A percentile compares a stretch with the other conserved stretches of the same genome.
Evolutionary conservation across 1,139 yeast species (phyloP).

Genomic region (Blastobotrys indianensis): DNA sequence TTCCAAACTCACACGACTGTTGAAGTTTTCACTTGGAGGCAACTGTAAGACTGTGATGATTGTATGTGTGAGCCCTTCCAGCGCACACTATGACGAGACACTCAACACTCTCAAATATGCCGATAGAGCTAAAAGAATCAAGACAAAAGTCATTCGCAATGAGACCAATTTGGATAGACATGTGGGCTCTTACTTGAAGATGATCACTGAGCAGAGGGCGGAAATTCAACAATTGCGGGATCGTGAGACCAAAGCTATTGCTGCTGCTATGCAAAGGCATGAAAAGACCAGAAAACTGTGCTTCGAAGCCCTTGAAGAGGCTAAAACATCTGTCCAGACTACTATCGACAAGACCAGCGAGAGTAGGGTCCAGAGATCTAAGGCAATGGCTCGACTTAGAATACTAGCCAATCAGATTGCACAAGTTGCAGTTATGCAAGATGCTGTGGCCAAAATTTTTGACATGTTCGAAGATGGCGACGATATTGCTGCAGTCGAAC

Average conservation of each 20-base stretch:
- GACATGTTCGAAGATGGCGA: not conserved
- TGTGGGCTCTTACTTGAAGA: conserved; percentile 79
- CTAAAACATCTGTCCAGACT: conserved; percentile 19
- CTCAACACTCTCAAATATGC: conserved; percentile 86
- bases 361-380: conserved; percentile 17
- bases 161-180: conserved; percentile 75
- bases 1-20: conserved; percentile 76
- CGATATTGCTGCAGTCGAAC: conserved; percentile 3
- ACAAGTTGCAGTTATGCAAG: conserved; percentile 16
- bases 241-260: conserved; percentile 46
- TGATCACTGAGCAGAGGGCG: conserved; percentile 75
- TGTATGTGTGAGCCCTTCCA: conserved; percentile 85
- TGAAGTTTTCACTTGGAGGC: conserved; percentile 90
- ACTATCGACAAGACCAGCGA: conserved; percentile 18
- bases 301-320: conserved; percentile 21
- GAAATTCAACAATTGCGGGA: conserved; percentile 66
- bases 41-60: conserved; percentile 94
- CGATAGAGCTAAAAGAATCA: conserved; percentile 82
- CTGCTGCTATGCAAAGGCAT: conserved; percentile 24
- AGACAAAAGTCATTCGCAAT: conserved; percentile 71
- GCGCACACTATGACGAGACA: conserved; percentile 85
- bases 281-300: conserved; percentile 17
- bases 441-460: not conserved
- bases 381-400: conserved; percentile 18
- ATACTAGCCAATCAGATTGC: conserved; percentile 18